Evolutionary conservation across 371 early-diverging fungal genomes (phyloP), one percentile per base, ranked within the genome.

Genomic region (Globomyces sp.): DNA sequence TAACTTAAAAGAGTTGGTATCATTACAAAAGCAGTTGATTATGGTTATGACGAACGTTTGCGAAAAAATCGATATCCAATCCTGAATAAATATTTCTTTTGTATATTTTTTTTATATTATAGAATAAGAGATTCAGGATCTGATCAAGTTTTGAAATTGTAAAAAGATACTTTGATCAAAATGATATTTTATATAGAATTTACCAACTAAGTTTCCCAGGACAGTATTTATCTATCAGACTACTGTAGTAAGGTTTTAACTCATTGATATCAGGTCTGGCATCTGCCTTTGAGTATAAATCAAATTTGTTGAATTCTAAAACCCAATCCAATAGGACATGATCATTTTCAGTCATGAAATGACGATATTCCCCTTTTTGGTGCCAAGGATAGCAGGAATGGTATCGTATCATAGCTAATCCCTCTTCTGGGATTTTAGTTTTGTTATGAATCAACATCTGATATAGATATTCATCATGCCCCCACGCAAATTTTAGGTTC

Each of bases 351-450:
- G 78, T 75, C 66, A 86, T 57, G 8, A 86, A 65, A 73, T 80
- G 77, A 9, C 59, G 41, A 53, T 86, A 86, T 36, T 71, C 76
- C 0, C 74, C 75, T 6, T 77, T 81, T 1, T 73, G 77, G 62
- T 86, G 87, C 49, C 74, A 77, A 8, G 85, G 42, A 61, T 86
- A 86, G 66, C 84, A 86, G 1, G 84, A 84, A 69, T 86, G 87
- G 58, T 73, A 81, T 1, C 85, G 76, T 60, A 86, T 75, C 13
- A 84, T 77, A 62, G 76, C 79, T 1, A 74, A 49, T 0, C 82
- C 85, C 55, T 85, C 80, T 5, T 51, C 48, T 0, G 87, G 86
- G 1, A 86, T 53, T 63, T 81, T 79, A 10, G 74, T 57, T 67
- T 85, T 80, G 24, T 24, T 24, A 24, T 24, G 24, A 24, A 24